Percentiles rank a stretch among this genome's conserved stretches.
These are phyloP conservation scores for Pochonia chlamydosporia DNA, from an alignment of 2,329 filamentous ascomycete species.

Conservation along the genomic window DNA sequence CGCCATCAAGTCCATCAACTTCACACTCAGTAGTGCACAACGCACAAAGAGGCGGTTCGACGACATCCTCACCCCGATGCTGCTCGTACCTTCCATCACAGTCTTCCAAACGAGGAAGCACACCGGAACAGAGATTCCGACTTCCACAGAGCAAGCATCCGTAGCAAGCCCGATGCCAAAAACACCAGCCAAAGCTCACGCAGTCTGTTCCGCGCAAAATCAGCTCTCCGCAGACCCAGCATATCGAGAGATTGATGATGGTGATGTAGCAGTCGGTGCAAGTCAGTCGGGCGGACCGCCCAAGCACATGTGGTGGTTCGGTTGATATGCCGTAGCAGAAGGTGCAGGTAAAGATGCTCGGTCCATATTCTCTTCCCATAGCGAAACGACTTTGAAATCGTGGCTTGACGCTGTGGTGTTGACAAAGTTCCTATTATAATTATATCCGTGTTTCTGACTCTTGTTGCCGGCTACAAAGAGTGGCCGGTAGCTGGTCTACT, in stretches of 20 bases:
- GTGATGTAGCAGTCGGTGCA: constrained; percentile 41
- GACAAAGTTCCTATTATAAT: too few relatives aligned
- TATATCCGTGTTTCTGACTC: too few relatives aligned
- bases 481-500: too few relatives aligned
- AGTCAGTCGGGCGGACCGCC: constrained; percentile 40
- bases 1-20: constrained; percentile 23
- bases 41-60: constrained; percentile 43
- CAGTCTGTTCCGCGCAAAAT: constrained; percentile 48
- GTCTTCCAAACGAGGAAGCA: constrained; percentile 26
- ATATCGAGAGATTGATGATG: constrained; percentile 48
- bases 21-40: constrained; percentile 38
- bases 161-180: constrained; percentile 53
- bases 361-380: neutral
- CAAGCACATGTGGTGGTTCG: constrained; percentile 34
- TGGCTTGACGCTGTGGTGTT: neutral
- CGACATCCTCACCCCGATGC: constrained; percentile 32
- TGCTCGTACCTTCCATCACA: constrained; percentile 16
- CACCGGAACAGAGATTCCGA: constrained; percentile 28
- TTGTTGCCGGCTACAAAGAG: too few relatives aligned
- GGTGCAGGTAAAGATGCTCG: constrained; percentile 43
- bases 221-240: constrained; percentile 52
- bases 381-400: neutral
- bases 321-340: constrained; percentile 44
- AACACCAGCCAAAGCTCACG: constrained; percentile 55
- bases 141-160: constrained; percentile 49